Conservation (phyloP, 306 rosid species). For the Myrica gale region DNA sequence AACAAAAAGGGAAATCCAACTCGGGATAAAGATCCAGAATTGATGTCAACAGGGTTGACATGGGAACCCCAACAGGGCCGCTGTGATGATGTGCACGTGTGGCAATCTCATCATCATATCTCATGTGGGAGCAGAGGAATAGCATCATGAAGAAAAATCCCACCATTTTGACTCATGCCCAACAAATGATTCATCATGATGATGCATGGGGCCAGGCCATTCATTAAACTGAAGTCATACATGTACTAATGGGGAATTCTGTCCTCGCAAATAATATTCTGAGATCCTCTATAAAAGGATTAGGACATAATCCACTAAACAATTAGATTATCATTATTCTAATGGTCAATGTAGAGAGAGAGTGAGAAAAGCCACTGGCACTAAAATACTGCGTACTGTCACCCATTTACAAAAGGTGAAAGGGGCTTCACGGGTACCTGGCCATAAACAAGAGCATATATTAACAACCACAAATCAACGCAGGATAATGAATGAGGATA, state of each 20-base stretch:
- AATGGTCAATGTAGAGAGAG: conserved; percentile 26
- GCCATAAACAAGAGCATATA: background rate
- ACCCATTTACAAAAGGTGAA: background rate
- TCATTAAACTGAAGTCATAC: conserved; percentile 37
- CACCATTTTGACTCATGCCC: conserved; percentile 60
- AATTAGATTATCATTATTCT: conserved; percentile 27
- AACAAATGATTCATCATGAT: conserved; percentile 52
- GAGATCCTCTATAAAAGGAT: conserved; percentile 34
- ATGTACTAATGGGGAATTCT: conserved; percentile 12
- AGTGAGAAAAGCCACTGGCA: background rate
- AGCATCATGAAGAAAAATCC: conserved; percentile 45
- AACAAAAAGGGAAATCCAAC: conserved; percentile 25
- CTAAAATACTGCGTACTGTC: background rate
- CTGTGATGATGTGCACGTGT: conserved; percentile 85
- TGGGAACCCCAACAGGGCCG: conserved; percentile 44
- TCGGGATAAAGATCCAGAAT: conserved; percentile 28
- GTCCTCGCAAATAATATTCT: background rate
- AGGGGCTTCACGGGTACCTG: background rate
- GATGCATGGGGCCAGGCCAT: conserved; percentile 41
- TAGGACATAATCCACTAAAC: conserved; percentile 58
- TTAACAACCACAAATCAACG: background rate
- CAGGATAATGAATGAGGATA: too few species aligned
- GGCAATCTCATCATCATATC: conserved; percentile 55
- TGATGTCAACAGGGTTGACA: conserved; percentile 80
- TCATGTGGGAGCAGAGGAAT: conserved; percentile 29